Evolutionary conservation across 2,329 filamentous ascomycete species (phyloP).

Genomic region (Verticillium tricorpus): DNA sequence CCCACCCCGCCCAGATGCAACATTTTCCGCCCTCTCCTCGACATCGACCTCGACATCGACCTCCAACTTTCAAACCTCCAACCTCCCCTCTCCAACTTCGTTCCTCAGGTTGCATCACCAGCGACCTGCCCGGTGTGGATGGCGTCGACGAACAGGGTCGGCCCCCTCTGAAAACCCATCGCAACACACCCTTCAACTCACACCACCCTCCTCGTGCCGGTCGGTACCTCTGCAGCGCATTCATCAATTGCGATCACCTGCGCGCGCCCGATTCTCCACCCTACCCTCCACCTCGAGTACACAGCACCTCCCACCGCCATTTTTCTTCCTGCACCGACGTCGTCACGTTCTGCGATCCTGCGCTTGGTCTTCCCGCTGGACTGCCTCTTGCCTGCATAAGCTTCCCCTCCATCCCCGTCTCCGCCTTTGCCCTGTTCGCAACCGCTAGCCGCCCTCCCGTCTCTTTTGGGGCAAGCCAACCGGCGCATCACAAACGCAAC

Average conservation of each 20-base stretch:
- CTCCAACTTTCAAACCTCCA: not conserved
- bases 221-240: not conserved
- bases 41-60: not conserved
- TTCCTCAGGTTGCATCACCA: not conserved
- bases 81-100: not conserved
- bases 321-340: not conserved
- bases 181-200: not conserved
- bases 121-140: not conserved
- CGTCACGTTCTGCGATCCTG: not conserved
- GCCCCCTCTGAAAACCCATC: not conserved
- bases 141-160: not conserved
- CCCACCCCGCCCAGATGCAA: not conserved
- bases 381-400: slow-evolving; percentile 3
- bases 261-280: not conserved
- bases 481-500: not conserved
- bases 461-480: not conserved
- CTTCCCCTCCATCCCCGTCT: not conserved
- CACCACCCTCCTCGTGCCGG: too few relatives aligned
- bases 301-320: not conserved
- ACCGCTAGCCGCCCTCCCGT: not conserved
- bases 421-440: not conserved
- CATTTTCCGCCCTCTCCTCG: not conserved
- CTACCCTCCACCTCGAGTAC: not conserved
- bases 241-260: not conserved
- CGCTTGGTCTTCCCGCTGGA: not conserved